Conservation (phyloP, 139 green algal species). For the Chlamydomonas incerta region DNA sequence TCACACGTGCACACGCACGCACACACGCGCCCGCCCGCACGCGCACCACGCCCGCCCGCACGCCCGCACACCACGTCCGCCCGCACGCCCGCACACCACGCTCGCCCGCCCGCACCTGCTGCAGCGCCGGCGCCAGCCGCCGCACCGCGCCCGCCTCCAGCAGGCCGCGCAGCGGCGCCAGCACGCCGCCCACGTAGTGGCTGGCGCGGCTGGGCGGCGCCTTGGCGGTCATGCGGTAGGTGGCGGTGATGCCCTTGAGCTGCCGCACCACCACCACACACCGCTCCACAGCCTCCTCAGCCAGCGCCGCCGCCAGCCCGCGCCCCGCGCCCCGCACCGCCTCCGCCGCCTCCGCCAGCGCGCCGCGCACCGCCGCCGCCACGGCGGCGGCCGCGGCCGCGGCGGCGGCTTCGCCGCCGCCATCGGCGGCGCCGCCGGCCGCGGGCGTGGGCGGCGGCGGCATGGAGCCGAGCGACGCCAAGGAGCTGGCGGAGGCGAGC, state of each 20-base stretch:
- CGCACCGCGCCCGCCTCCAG: constrained; percentile 35
- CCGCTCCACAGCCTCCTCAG: constrained; percentile 48
- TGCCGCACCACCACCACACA: constrained; percentile 78
- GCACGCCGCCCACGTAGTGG: constrained; percentile 82
- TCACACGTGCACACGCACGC: too few species aligned
- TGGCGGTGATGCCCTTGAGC: constrained; percentile 93
- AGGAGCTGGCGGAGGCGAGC: too few species aligned
- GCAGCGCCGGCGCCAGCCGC: constrained; percentile 9
- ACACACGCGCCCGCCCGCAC: too few species aligned
- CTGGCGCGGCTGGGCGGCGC: constrained; percentile 80
- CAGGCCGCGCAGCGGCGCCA: constrained; percentile 54
- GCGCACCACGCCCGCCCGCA: too few species aligned
- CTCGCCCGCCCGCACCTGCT: too few species aligned
- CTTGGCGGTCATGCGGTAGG: constrained; percentile 93
- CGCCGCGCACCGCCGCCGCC: constrained; percentile 23
- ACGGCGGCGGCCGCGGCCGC: background rate
- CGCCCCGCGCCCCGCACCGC: constrained; percentile 38
- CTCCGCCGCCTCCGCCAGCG: constrained; percentile 38
- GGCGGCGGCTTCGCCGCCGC: background rate
- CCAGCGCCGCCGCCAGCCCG: constrained; percentile 5
- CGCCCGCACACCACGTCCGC: too few species aligned
- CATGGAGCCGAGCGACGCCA: too few species aligned
- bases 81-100: too few species aligned
- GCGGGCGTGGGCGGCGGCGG: background rate
- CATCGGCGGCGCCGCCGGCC: background rate